These are phyloP conservation scores for Pleurotus citrinopileatus DNA, from an alignment of 768 basidiomycete genomes.

Conservation along the genomic window DNA sequence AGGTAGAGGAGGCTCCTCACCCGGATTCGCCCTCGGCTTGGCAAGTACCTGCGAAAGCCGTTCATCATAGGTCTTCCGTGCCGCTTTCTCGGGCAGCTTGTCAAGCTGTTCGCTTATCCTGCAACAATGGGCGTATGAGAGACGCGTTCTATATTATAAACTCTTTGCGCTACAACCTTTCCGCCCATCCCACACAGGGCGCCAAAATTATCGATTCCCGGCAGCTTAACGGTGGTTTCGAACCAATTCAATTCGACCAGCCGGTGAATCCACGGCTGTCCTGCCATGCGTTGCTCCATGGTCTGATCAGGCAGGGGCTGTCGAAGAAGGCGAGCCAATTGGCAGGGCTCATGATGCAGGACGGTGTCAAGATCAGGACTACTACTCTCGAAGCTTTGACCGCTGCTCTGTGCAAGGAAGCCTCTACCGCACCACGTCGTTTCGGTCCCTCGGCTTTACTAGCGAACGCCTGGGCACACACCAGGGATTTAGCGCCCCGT, in stretches of 20 bases:
- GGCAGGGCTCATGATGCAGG: constrained; percentile 49
- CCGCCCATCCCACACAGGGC: constrained; percentile 15
- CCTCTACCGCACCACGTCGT: constrained; percentile 15
- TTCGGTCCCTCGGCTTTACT: constrained; percentile 13
- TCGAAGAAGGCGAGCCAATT: constrained; percentile 45
- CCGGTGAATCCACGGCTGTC: constrained; percentile 57
- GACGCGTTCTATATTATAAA: constrained; percentile 60
- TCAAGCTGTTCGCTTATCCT: constrained; percentile 47
- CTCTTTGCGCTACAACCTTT: constrained; percentile 45
- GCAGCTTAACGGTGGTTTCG: constrained; percentile 26
- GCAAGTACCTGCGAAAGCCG: neutral
- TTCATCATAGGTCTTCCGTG: constrained; percentile 17
- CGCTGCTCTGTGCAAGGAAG: constrained; percentile 2
- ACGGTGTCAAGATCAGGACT: constrained; percentile 47
- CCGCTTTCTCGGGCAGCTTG: constrained; percentile 29
- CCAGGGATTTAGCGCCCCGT: constrained; percentile 27
- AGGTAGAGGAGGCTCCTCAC: neutral
- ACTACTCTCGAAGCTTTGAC: constrained; percentile 43
- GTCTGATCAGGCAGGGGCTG: constrained; percentile 52
- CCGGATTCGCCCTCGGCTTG: neutral
- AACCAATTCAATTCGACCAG: constrained; percentile 43
- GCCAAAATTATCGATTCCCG: constrained; percentile 11
- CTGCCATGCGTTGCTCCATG: constrained; percentile 64
- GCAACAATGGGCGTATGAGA: constrained; percentile 37
- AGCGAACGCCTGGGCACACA: constrained; percentile 12